Base-by-base conservation (phyloP, 371 early-diverging fungal genomes). In the Mucor racemosus region DNA sequence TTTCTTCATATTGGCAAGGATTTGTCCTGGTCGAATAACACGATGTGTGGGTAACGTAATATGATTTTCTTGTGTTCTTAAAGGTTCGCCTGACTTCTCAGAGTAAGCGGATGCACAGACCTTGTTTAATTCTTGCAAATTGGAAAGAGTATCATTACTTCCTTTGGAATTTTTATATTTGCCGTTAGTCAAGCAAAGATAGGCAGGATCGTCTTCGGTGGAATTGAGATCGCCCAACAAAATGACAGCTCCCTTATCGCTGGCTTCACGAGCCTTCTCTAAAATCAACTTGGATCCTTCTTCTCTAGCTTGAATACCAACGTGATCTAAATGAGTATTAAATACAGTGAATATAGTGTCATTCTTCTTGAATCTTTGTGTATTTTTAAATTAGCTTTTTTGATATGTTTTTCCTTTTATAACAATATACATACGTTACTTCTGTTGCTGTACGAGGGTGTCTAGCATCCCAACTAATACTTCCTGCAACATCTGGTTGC, bases 211-310 rank as follows among this genome's bases (percentile, higher is more conserved):
- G 0, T 58, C 48, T 54, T 80, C 77, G 4, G 79, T 69, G 0
- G 80, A 76, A 40, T 82, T 82, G 13, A 82, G 39, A 39, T 82
- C 83, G 14, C 83, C 83, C 48, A 82, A 58, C 19, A 80, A 48
- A 15, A 82, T 60, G 0, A 73, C 67, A 10, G 73, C 61, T 3
- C 64, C 58, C 17, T 59, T 34, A 15, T 59, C 56, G 14, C 39
- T 44, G 36, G 58, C 63, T 21, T 46, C 65, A 42, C 44, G 65
- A 35, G 73, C 68, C 55, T 48, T 73, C 39, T 65, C 55, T n/a
- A 72, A 56, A 17, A 75, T 19, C n/a, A 72, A n/a, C 8, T 67
- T 63, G 46, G 80, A 72, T 10, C 77, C 63, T 31, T 69, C 72
- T 34, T 68, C 73, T 46, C 79, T 75, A 4, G 83, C 26, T 40